Percentiles rank a stretch among this genome's conserved stretches.
Conservation (phyloP, 2,329 filamentous ascomycete genomes). For the Cladobotryum mycophilum region DNA sequence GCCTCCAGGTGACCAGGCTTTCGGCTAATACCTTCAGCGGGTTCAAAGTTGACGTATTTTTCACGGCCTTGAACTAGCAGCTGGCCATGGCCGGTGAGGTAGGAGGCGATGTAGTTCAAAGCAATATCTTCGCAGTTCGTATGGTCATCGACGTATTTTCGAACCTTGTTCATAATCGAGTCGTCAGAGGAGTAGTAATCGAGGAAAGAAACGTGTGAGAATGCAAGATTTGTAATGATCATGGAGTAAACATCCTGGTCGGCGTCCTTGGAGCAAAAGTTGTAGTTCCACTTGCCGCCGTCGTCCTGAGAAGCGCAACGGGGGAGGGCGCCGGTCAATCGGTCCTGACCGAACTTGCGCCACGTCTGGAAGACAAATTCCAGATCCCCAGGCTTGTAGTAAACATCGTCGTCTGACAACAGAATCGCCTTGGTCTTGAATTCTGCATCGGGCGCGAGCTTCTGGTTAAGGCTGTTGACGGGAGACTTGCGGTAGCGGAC, state of each 20-base stretch:
- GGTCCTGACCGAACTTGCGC: constrained; percentile 15
- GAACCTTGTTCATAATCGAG: constrained; percentile 23
- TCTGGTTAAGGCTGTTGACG: constrained; percentile 21
- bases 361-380: constrained; percentile 23
- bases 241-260: constrained; percentile 27
- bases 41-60: constrained; percentile 26
- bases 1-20: constrained; percentile 27
- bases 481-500: constrained; percentile 20
- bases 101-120: constrained; percentile 30
- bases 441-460: constrained; percentile 19
- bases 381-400: constrained; percentile 19
- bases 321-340: constrained; percentile 18
- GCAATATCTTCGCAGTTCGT: constrained; percentile 38
- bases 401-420: constrained; percentile 23
- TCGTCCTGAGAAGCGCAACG: constrained; percentile 26
- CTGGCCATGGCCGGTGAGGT: constrained; percentile 28
- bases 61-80: constrained; percentile 29
- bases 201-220: constrained; percentile 32
- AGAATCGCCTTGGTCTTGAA: constrained; percentile 20
- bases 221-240: constrained; percentile 32
- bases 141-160: constrained; percentile 30
- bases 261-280: constrained; percentile 23
- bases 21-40: constrained; percentile 27
- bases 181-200: constrained; percentile 34
- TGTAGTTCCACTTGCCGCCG: constrained; percentile 25